Conservation (phyloP, 768 basidiomycete genomes). For the Dacryopinax primogenitus region DNA sequence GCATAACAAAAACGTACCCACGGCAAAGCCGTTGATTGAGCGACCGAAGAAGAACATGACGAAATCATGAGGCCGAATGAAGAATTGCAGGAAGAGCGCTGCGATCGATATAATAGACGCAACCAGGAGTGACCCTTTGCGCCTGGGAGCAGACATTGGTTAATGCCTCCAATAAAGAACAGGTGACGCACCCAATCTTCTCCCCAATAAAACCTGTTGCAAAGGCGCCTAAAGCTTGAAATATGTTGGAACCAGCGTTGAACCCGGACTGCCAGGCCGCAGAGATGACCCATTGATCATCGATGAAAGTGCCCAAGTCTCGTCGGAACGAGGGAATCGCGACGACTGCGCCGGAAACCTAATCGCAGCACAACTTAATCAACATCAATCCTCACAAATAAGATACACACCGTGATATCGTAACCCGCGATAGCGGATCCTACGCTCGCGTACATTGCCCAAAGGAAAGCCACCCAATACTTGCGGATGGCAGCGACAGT, state of each 20-base stretch:
- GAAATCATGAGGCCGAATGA: neutral
- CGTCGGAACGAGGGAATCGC: conserved; percentile 1
- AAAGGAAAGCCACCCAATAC: neutral
- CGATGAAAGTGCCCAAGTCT: neutral
- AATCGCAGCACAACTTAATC: neutral
- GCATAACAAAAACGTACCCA: neutral
- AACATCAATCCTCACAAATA: neutral
- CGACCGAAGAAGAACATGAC: conserved; percentile 7
- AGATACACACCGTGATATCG: neutral
- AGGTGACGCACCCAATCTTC: neutral
- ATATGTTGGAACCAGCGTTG: conserved; percentile 5
- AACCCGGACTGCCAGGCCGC: conserved; percentile 4
- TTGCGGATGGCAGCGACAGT: neutral
- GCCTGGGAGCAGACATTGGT: neutral
- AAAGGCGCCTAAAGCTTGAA: neutral
- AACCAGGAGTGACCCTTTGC: neutral
- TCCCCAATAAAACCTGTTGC: neutral
- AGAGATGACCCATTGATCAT: conserved; percentile 1
- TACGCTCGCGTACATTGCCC: conserved; percentile 3
- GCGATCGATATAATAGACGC: neutral
- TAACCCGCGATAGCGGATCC: neutral
- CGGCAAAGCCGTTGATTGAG: neutral
- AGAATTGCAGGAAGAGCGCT: conserved; percentile 1
- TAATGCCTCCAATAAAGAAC: neutral
- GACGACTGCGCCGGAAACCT: conserved; percentile 3